Percentiles rank a stretch among this genome's conserved stretches.
These are phyloP conservation scores for Monilinia aucupariae DNA, from an alignment of 2,329 filamentous ascomycete genomes.

Conservation along the genomic window DNA sequence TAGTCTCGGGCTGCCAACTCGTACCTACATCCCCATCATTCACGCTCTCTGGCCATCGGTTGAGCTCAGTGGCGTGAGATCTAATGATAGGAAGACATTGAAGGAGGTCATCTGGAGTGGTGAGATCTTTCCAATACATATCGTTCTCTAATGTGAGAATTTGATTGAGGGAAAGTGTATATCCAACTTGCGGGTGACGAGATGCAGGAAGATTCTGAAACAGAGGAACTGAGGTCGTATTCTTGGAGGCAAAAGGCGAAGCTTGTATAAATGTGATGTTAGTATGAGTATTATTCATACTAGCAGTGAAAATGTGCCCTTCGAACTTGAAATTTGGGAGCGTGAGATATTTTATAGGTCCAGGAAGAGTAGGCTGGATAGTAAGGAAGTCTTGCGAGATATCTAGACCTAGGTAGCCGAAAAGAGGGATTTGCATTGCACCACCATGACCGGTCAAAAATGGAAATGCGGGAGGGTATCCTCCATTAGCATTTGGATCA, in stretches of 20 bases:
- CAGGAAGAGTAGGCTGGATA: conserved; percentile 59
- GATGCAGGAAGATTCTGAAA: conserved; percentile 42
- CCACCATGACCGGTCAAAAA: conserved; percentile 69
- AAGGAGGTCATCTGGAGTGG: conserved; percentile 48
- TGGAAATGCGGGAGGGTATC: conserved; percentile 63
- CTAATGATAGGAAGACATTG: conserved; percentile 52
- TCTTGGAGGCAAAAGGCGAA: conserved; percentile 31
- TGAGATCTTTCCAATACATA: conserved; percentile 45
- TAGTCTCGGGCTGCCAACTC: conserved; percentile 52
- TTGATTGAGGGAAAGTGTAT: conserved; percentile 42
- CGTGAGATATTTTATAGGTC: conserved; percentile 44
- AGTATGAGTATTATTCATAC: conserved; percentile 42
- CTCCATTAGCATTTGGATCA: conserved; percentile 52
- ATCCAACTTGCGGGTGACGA: conserved; percentile 33
- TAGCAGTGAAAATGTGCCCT: conserved; percentile 15
- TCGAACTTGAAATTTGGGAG: conserved; percentile 26
- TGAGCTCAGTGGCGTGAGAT: conserved; percentile 43
- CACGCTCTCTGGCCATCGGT: conserved; percentile 60
- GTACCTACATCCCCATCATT: conserved; percentile 60
- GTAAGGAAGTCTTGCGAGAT: conserved; percentile 54
- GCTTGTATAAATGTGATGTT: conserved; percentile 44
- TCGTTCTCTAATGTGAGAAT: conserved; percentile 50
- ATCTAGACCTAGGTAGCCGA: conserved; percentile 62
- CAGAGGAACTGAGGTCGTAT: conserved; percentile 36
- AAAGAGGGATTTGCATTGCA: conserved; percentile 60